Evolutionary conservation across 352 stramenopile species (phyloP).

Genomic region (Phytophthora ohioensis): DNA sequence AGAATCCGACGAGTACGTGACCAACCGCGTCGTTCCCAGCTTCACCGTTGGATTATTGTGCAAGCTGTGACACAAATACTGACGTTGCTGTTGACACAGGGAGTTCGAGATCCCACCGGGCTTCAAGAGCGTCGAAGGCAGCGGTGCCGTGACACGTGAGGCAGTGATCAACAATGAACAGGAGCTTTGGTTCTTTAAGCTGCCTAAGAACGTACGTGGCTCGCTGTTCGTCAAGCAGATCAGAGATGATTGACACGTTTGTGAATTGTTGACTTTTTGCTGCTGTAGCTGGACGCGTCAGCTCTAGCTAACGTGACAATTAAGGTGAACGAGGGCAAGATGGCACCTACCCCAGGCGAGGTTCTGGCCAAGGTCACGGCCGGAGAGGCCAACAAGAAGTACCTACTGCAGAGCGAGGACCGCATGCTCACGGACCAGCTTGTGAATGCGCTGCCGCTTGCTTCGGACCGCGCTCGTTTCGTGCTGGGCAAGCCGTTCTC

Average conservation of each 20-base stretch:
- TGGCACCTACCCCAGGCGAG: slow-evolving; percentile 34
- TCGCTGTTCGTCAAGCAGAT: neutral
- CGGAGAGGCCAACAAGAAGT: slow-evolving; percentile 53
- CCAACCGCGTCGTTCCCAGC: neutral
- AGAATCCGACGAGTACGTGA: slow-evolving; percentile 64
- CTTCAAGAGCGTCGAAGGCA: slow-evolving; percentile 74
- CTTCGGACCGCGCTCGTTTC: slow-evolving; percentile 65
- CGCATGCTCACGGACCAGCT: slow-evolving; percentile 74
- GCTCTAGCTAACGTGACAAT: slow-evolving; percentile 73
- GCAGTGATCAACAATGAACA: slow-evolving; percentile 72
- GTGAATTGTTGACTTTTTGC: slow-evolving; percentile 1
- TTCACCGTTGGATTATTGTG: slow-evolving; percentile 3
- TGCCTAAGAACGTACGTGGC: slow-evolving; percentile 77
- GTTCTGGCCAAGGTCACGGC: slow-evolving; percentile 55
- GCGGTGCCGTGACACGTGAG: slow-evolving; percentile 66
- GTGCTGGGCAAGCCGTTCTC: slow-evolving; percentile 79
- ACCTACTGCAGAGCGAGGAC: slow-evolving; percentile 68
- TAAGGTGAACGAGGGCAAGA: slow-evolving; percentile 54
- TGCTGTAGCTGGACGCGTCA: slow-evolving; percentile 72
- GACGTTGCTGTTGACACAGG: slow-evolving; percentile 38
- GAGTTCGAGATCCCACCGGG: slow-evolving; percentile 84
- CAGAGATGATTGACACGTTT: slow-evolving; percentile 14
- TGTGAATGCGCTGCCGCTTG: slow-evolving; percentile 75
- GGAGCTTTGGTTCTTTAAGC: slow-evolving; percentile 90
- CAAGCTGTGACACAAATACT: slow-evolving; percentile 17